These are phyloP conservation scores for Phaeodactylum tricornutum DNA, from an alignment of 108 stramenopile genomes.

Conservation along the genomic window DNA sequence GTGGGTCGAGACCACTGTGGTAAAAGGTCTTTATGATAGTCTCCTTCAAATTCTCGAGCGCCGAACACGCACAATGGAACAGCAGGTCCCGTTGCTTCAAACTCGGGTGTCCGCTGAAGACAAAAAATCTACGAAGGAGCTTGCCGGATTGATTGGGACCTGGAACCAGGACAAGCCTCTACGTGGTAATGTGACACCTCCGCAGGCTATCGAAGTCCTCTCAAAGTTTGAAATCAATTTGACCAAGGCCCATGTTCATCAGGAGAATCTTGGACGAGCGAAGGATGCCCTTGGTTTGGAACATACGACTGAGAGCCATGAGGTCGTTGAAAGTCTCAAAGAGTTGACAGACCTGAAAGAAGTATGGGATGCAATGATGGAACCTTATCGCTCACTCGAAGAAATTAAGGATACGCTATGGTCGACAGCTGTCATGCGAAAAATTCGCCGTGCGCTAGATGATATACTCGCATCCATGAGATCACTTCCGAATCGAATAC, in stretches of 20 bases:
- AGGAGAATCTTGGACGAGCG: constrained; percentile 67
- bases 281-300: constrained; percentile 85
- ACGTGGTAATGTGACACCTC: constrained; percentile 64
- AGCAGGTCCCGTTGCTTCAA: constrained; percentile 86
- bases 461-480: constrained; percentile 82
- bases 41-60: constrained; percentile 82
- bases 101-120: constrained; percentile 87
- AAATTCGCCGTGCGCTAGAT: constrained; percentile 81
- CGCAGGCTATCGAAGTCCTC: constrained; percentile 76
- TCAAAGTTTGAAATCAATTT: constrained; percentile 72
- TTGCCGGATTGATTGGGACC: constrained; percentile 50
- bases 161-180: constrained; percentile 88
- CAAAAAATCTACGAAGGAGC: constrained; percentile 64
- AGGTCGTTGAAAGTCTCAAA: constrained; percentile 45
- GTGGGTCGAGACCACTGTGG: constrained; percentile 83
- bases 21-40: constrained; percentile 77
- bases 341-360: constrained; percentile 83
- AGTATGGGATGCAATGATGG: constrained; percentile 81
- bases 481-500: constrained; percentile 84
- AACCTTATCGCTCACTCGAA: constrained; percentile 50
- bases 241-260: constrained; percentile 67
- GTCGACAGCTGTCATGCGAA: constrained; percentile 76
- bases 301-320: constrained; percentile 29
- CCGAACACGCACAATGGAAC: constrained; percentile 78
- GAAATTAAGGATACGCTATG: constrained; percentile 80